A percentile compares a stretch with the other conserved stretches of the same genome.
Conservation (phyloP, 805 yeast species). For the Barnettozyma botsteinii region DNA sequence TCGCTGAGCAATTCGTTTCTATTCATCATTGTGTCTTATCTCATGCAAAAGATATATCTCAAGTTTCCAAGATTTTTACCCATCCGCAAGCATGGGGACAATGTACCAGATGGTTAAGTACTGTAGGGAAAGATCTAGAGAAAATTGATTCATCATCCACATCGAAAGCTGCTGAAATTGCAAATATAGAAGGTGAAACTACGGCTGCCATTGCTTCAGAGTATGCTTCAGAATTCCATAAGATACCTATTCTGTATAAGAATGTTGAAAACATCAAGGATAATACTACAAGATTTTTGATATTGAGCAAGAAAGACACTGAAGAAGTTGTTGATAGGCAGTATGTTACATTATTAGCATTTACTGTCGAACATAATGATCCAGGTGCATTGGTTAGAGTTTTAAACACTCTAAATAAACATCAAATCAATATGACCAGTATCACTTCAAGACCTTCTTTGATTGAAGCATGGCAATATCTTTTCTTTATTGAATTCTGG, state of each 20-base stretch:
- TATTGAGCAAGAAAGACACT: constrained; percentile 42
- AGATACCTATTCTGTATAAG: constrained; percentile 45
- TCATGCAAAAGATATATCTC: constrained; percentile 35
- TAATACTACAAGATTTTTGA: constrained; percentile 83
- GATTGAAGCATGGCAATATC: constrained; percentile 67
- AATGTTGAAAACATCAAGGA: constrained; percentile 66
- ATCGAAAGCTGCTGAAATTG: constrained; percentile 73
- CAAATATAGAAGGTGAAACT: constrained; percentile 35
- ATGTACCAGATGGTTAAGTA: constrained; percentile 50
- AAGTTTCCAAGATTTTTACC: constrained; percentile 61
- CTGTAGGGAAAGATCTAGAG: constrained; percentile 32
- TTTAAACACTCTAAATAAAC: constrained; percentile 47
- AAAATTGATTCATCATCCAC: constrained; percentile 72
- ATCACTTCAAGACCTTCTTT: constrained; percentile 76
- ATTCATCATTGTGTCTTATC: constrained; percentile 74
- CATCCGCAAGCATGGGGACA: constrained; percentile 99
- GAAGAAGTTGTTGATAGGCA: constrained; percentile 6
- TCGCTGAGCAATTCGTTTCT: constrained; percentile 76
- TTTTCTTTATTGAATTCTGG: constrained; percentile 71
- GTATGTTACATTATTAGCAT: constrained; percentile 51
- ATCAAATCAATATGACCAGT: constrained; percentile 58
- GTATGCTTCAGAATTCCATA: constrained; percentile 57
- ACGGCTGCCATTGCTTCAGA: constrained; percentile 70
- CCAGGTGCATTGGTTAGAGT: constrained; percentile 75
- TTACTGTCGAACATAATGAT: constrained; percentile 56